Percentiles rank a stretch among this genome's conserved stretches.
Conservation (phyloP, 176 grass and related monocot species). For the Musa acuminata region DNA sequence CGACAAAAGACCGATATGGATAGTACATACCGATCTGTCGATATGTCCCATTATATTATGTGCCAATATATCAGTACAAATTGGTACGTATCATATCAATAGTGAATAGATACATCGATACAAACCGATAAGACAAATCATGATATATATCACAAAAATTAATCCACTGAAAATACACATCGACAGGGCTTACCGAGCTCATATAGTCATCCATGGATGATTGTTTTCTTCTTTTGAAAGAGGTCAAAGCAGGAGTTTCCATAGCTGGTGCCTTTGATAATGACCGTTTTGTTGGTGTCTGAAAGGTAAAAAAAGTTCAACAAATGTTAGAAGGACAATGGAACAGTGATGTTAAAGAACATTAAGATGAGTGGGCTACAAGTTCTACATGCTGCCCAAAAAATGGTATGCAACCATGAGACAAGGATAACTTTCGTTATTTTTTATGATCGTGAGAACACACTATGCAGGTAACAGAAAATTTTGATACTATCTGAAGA, state of each 20-base stretch:
- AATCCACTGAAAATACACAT: background rate
- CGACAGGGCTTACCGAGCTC: constrained; percentile 34
- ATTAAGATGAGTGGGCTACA: background rate
- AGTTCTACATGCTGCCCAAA: background rate
- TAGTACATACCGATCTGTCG: too few relatives aligned
- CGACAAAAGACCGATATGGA: too few relatives aligned
- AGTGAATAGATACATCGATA: too few relatives aligned
- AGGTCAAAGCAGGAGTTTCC: constrained; percentile 40
- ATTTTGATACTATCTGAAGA: too few relatives aligned
- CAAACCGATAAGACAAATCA: background rate
- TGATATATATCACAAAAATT: background rate
- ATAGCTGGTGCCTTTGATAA: constrained; percentile 40
- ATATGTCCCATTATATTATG: too few relatives aligned
- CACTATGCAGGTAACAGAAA: too few relatives aligned
- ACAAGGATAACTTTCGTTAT: background rate
- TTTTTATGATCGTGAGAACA: too few relatives aligned
- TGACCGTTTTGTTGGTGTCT: constrained; percentile 60
- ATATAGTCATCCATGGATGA: constrained; percentile 73
- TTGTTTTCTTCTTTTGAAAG: constrained; percentile 62
- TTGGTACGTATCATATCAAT: too few relatives aligned
- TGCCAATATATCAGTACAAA: too few relatives aligned
- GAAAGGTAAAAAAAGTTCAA: background rate
- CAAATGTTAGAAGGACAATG: background rate
- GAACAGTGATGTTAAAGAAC: background rate
- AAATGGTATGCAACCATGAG: background rate